Evolutionary conservation across 768 basidiomycete genomes (phyloP).

Genomic region (Cytidiella melzeri): DNA sequence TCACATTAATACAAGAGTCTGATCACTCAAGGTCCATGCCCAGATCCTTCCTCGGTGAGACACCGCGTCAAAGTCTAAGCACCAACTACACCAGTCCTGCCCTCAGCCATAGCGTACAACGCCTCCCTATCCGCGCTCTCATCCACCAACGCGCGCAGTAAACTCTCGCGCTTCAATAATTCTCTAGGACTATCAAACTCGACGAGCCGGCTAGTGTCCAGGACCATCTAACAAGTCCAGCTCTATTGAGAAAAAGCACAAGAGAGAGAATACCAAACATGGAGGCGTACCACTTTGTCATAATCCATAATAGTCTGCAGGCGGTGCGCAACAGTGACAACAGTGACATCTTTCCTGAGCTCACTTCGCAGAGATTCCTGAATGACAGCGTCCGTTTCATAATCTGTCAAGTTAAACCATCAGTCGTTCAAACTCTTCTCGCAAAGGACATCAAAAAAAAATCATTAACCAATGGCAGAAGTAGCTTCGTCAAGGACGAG

Average conservation of each 20-base stretch:
- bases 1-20: no score
- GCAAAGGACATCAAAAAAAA: background rate
- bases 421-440: no score
- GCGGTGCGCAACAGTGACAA: slow-evolving; percentile 57
- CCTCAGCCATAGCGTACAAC: slow-evolving; percentile 24
- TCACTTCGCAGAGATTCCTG: slow-evolving; percentile 50
- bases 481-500: slow-evolving; percentile 55
- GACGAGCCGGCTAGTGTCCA: slow-evolving; percentile 35
- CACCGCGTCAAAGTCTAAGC: no score
- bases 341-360: slow-evolving; percentile 38
- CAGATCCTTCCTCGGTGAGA: no score
- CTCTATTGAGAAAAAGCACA: background rate
- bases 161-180: slow-evolving; percentile 33
- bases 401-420: slow-evolving; percentile 32
- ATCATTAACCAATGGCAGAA: slow-evolving; percentile 34
- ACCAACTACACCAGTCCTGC: no score
- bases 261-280: background rate
- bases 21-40: no score
- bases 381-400: slow-evolving; percentile 50
- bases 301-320: slow-evolving; percentile 55
- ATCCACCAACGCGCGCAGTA: slow-evolving; percentile 32
- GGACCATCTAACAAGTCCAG: slow-evolving; percentile 29
- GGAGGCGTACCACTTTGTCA: slow-evolving; percentile 43
- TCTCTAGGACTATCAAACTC: slow-evolving; percentile 43
- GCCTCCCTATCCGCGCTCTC: slow-evolving; percentile 33